Evolutionary conservation across 1,139 yeast genomes (phyloP).

Genomic region (Torulaspora pretoriensis): DNA sequence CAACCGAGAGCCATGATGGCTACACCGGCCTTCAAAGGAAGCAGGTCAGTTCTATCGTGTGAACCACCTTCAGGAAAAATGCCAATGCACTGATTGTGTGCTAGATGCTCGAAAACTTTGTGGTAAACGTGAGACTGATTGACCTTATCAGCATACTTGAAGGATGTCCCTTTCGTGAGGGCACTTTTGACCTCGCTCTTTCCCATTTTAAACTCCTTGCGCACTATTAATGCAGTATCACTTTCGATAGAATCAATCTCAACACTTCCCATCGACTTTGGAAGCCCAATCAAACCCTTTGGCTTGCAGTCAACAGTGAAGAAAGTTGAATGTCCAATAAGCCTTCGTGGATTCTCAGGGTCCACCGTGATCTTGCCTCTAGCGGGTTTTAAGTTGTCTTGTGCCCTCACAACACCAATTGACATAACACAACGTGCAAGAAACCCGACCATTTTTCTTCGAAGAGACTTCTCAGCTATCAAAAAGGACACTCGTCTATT

Average conservation of each 20-base stretch:
- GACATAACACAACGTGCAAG: conserved; percentile 72
- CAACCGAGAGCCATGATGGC: conserved; percentile 98
- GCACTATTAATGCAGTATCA: conserved; percentile 67
- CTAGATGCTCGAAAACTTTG: conserved; percentile 75
- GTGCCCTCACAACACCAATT: conserved; percentile 89
- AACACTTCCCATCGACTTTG: conserved; percentile 72
- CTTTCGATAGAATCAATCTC: conserved; percentile 66
- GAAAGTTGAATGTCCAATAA: conserved; percentile 63
- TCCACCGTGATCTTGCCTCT: conserved; percentile 52
- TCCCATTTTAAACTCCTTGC: conserved; percentile 63
- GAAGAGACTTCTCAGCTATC: conserved; percentile 79
- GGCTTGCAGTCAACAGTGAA: conserved; percentile 63
- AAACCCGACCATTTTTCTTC: conserved; percentile 63
- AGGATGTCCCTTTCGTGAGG: conserved; percentile 53
- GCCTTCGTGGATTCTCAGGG: conserved; percentile 47
- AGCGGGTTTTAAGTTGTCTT: conserved; percentile 66
- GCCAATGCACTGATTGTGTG: conserved; percentile 81
- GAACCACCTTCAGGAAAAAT: conserved; percentile 81
- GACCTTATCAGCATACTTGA: conserved; percentile 73
- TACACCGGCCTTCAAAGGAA: conserved; percentile 94
- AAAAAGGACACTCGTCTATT: conserved; percentile 76
- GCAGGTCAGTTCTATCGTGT: conserved; percentile 84
- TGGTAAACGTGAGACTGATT: conserved; percentile 82
- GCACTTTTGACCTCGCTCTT: conserved; percentile 43
- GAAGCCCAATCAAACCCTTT: conserved; percentile 72